Evolutionary conservation across 2,329 filamentous ascomycete genomes (phyloP).

Genomic region (Paraconiothyrium sp.): DNA sequence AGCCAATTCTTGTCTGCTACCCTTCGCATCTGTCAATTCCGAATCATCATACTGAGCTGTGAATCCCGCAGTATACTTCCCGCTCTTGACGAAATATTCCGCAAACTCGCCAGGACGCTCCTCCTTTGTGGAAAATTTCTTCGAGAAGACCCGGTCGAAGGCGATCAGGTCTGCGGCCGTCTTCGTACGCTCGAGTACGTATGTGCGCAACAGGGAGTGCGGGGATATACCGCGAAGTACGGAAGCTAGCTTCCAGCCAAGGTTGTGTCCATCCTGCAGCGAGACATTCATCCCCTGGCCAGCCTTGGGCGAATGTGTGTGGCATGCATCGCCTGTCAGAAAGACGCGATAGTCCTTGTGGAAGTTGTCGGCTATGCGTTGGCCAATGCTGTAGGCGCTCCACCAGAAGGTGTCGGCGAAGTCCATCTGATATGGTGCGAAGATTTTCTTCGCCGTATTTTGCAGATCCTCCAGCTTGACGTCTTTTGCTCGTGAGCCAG

Average conservation of each 20-base stretch:
- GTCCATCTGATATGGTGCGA: conserved; percentile 64
- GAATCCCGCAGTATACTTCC: conserved; percentile 68
- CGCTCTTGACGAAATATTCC: conserved; percentile 66
- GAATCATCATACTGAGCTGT: conserved; percentile 65
- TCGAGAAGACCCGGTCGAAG: conserved; percentile 66
- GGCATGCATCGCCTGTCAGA: conserved; percentile 73
- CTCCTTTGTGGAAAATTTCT: conserved; percentile 61
- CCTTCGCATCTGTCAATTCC: conserved; percentile 52
- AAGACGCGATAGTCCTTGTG: conserved; percentile 72
- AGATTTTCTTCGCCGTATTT: conserved; percentile 60
- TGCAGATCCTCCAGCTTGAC: conserved; percentile 66
- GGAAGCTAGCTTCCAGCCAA: conserved; percentile 65
- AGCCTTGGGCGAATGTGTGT: conserved; percentile 76
- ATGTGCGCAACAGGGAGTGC: conserved; percentile 66
- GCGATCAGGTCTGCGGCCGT: conserved; percentile 64
- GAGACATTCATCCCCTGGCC: conserved; percentile 72
- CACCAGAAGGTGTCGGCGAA: conserved; percentile 73
- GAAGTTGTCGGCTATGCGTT: conserved; percentile 76
- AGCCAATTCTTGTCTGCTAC: conserved; percentile 49
- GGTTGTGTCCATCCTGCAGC: conserved; percentile 68
- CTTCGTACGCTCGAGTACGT: conserved; percentile 66
- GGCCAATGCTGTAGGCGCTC: conserved; percentile 75
- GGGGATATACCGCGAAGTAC: conserved; percentile 60
- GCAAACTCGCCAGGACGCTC: conserved; percentile 61
- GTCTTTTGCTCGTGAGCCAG: conserved; percentile 59